These are phyloP conservation scores for Penicillium sp. DNA, from an alignment of 2,329 filamentous ascomycete genomes.

Conservation along the genomic window DNA sequence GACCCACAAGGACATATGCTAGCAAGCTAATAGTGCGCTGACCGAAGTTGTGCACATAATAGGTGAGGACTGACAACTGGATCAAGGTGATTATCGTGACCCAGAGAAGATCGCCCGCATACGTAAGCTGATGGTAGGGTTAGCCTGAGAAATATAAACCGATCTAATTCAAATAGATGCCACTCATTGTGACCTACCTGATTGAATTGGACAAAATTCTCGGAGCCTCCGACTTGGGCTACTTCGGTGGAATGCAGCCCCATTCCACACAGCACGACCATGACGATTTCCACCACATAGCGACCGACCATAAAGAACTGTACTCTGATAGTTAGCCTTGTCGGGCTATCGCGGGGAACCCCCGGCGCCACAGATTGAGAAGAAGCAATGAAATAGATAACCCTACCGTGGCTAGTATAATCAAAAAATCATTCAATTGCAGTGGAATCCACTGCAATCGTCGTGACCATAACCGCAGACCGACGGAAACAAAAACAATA, in stretches of 20 bases:
- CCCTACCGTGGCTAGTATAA: conserved; percentile 16
- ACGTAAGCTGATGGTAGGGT: conserved; percentile 15
- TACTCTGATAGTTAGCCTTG: not conserved
- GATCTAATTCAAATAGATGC: not conserved
- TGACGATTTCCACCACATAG: conserved; percentile 20
- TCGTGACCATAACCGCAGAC: conserved; percentile 20
- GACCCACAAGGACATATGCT: conserved; percentile 8
- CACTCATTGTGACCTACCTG: conserved; percentile 10
- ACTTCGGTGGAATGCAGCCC: conserved; percentile 19
- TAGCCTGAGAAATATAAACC: not conserved
- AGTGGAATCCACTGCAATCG: conserved; percentile 9
- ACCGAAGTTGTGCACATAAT: conserved; percentile 16
- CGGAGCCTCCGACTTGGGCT: conserved; percentile 4
- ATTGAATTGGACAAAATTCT: conserved; percentile 12
- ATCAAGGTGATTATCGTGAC: conserved; percentile 11
- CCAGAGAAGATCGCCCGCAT: conserved; percentile 20
- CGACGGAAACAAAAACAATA: conserved; percentile 11
- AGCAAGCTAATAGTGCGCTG: conserved; percentile 7
- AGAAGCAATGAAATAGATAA: not conserved
- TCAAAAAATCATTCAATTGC: conserved; percentile 20
- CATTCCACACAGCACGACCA: conserved; percentile 20
- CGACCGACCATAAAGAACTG: conserved; percentile 19
- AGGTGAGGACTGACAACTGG: conserved; percentile 19
- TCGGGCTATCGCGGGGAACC: not conserved
- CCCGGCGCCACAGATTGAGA: not conserved